A percentile compares a stretch with the other conserved stretches of the same genome.
phyloP scores from a whole-genome alignment of 2,329 filamentous ascomycete genomes.

The Malbranchea zuffiana region DNA sequence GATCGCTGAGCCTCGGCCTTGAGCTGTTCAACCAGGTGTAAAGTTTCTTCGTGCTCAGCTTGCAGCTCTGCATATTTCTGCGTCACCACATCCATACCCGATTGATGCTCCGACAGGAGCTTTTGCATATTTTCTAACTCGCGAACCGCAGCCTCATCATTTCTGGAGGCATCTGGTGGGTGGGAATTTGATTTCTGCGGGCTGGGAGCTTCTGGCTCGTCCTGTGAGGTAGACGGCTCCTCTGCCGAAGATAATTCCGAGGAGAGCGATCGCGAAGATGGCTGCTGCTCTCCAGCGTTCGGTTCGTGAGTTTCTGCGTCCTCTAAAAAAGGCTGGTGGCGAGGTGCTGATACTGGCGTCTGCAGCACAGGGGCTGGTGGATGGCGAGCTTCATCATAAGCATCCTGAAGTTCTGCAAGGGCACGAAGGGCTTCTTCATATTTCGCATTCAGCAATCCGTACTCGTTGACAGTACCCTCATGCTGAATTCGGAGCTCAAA shows the following conservation, averaged over 20 bases:
- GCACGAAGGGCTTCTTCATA: constrained; percentile 81
- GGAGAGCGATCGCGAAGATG: constrained; percentile 82
- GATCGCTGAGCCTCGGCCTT: constrained; percentile 76
- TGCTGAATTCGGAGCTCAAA: constrained; percentile 85
- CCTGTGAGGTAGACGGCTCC: constrained; percentile 58
- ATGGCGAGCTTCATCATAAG: constrained; percentile 62
- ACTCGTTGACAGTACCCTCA: constrained; percentile 70
- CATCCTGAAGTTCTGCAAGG: constrained; percentile 65
- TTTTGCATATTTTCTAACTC: constrained; percentile 63
- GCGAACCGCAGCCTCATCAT: constrained; percentile 40
- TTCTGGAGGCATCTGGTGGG: constrained; percentile 19
- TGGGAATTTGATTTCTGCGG: constrained; percentile 18
- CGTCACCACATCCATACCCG: constrained; percentile 59
- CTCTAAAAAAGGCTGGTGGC: constrained; percentile 76
- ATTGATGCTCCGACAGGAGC: constrained; percentile 65
- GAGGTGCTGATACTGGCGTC: constrained; percentile 32
- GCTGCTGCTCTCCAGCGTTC: constrained; percentile 57
- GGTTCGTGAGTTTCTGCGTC: constrained; percentile 59
- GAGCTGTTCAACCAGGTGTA: constrained; percentile 81
- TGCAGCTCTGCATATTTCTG: constrained; percentile 76
- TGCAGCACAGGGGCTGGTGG: constrained; percentile 33
- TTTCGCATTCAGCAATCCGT: constrained; percentile 69
- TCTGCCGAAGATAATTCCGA: constrained; percentile 85
- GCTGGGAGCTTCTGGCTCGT: constrained; percentile 49
- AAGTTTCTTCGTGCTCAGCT: constrained; percentile 64